Base-by-base conservation (phyloP, 2,329 filamentous ascomycete genomes). In the Alternaria sp. region DNA sequence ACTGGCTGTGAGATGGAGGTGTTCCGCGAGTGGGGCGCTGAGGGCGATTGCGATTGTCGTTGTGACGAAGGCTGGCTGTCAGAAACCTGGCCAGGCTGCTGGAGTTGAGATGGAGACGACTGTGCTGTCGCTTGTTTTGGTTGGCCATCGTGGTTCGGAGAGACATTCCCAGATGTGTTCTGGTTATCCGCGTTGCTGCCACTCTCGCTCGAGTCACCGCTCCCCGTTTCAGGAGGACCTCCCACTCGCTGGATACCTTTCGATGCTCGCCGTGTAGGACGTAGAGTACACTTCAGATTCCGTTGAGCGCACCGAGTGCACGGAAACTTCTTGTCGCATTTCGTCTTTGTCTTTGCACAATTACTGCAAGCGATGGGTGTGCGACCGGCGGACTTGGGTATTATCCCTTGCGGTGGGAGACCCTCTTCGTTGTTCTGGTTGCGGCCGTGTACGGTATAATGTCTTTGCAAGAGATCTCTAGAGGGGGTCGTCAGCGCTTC, bases 321-420 rank as follows among this genome's bases (percentile, higher is more conserved):
- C n/a, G 82, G 82, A 55, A 83, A 83, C 71, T 83, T 83, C 73
- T 83, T 83, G 62, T 84, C 82, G 61, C 82, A 84, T 61, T 83
- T 84, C 11, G 82, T 84, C 75, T 84, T 84, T 3, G 81, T 83
- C 70, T 83, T 83, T 9, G 82, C 81, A 62, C 82, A 84, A 58
- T 83, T 83, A 68, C 79, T 82, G 73, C 82, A 84, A 26, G 82
- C 82, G 60, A 83, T 84, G 10, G 82, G 81, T 34, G 81, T 84
- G 58, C 82, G 75, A 14, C 81, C 81, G 13, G 82, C 81, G 2
- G 81, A 82, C 64, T 83, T 84, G 17, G 81, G 81, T 50, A 83
- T 82, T 72, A 83, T 83, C 29, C 81, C 81, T 54, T 78, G 79
- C 3, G 80, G 79, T 31, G 80, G 79, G 34, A 82, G 76, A 28